A percentile compares a stretch with the other conserved stretches of the same genome.
Evolutionary conservation across 1,284 basidiomycete species (phyloP).

Genomic region (Phellopilus nigrolimitatus): DNA sequence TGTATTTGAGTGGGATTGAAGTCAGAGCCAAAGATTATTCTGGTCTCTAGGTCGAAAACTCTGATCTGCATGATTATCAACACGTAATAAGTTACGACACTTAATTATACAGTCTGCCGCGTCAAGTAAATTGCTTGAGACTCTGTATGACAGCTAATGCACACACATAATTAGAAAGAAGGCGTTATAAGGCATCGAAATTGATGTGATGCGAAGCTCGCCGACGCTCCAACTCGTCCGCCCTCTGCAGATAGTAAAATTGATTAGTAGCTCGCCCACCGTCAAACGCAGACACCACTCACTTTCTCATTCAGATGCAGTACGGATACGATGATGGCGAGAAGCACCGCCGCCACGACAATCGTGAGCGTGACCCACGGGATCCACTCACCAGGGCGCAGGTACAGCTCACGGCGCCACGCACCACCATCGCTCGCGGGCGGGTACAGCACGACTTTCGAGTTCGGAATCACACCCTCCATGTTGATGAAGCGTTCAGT

Average conservation of each 20-base stretch:
- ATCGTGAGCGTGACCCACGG: conserved; percentile 93
- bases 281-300: too few species aligned
- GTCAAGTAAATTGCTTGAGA: too few species aligned
- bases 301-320: conserved; percentile 92
- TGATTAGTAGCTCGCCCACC: too few species aligned
- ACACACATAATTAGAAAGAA: too few species aligned
- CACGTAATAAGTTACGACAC: too few species aligned
- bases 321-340: conserved; percentile 82
- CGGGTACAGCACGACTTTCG: conserved; percentile 92
- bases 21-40: too few species aligned
- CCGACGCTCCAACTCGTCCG: conserved; percentile 88
- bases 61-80: too few species aligned
- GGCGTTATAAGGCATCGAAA: conserved; percentile 81
- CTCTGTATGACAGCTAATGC: too few species aligned
- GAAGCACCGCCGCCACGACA: conserved; percentile 64
- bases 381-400: conserved; percentile 96
- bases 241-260: conserved; percentile 49
- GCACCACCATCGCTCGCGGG: conserved; percentile 48
- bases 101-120: too few species aligned
- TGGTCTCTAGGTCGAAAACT: too few species aligned
- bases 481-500: conserved; percentile 83
- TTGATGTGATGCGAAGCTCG: conserved; percentile 92
- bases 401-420: conserved; percentile 89
- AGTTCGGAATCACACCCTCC: conserved; percentile 97
- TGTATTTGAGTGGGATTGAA: too few species aligned